Percentiles rank a stretch among this genome's conserved stretches.
Conservation (phyloP, 208 protist genomes). For the Polymyxa betae region DNA sequence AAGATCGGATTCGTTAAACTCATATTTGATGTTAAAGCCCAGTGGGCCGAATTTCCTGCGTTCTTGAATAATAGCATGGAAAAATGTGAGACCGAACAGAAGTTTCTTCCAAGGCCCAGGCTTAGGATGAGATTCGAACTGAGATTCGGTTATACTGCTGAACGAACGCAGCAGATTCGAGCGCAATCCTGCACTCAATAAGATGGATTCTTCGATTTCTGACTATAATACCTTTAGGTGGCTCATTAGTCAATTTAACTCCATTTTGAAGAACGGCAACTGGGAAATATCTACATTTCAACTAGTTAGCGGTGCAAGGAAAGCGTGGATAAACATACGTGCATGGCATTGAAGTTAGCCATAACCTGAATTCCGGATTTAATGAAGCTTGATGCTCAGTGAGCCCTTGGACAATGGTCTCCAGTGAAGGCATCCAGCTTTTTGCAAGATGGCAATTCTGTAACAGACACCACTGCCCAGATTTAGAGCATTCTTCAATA, state of each 20-base stretch:
- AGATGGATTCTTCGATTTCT: not conserved
- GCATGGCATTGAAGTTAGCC: constrained; percentile 95
- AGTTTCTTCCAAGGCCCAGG: constrained; percentile 83
- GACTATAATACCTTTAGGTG: constrained; percentile 85
- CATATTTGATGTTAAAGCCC: constrained; percentile 94
- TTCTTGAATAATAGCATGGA: constrained; percentile 88
- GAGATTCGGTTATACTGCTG: constrained; percentile 78
- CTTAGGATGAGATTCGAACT: constrained; percentile 77
- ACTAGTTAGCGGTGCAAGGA: not conserved
- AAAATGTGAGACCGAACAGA: constrained; percentile 93
- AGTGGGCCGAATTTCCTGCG: constrained; percentile 88
- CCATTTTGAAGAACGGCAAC: constrained; percentile 93
- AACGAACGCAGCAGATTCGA: constrained; percentile 94
- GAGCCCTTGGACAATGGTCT: constrained; percentile 84
- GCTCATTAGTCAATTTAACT: constrained; percentile 97
- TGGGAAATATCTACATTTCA: constrained; percentile 86
- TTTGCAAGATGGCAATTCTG: constrained; percentile 95
- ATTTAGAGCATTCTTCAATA: constrained; percentile 84
- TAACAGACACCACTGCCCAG: constrained; percentile 86
- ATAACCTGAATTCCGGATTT: constrained; percentile 89
- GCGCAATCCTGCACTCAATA: constrained; percentile 15
- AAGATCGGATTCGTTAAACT: constrained; percentile 96
- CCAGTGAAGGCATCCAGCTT: constrained; percentile 84
- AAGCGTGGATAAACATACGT: not conserved
- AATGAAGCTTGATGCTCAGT: constrained; percentile 62